Conservation (phyloP, 345 rosid species). For the Camelina sativa region DNA sequence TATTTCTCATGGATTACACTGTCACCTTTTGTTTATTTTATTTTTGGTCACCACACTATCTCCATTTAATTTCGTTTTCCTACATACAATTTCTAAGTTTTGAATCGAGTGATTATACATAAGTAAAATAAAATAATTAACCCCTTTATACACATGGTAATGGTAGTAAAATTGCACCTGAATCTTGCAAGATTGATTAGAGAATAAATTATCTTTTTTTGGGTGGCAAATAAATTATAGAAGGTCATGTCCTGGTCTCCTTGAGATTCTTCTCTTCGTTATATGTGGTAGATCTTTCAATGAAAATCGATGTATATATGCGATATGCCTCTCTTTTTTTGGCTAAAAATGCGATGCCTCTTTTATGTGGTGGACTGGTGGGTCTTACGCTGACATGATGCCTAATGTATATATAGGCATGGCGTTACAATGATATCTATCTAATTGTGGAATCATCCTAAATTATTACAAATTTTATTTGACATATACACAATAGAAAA, state of each 20-base stretch:
- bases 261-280: background rate
- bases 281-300: background rate
- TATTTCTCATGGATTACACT: background rate
- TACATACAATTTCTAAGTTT: background rate
- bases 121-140: background rate
- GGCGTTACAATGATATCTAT: background rate
- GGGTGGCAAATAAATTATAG: background rate
- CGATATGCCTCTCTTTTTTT: slow-evolving; percentile 4
- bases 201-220: background rate
- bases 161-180: background rate
- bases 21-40: too few species aligned
- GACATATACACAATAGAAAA: too few species aligned
- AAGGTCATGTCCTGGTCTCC: background rate
- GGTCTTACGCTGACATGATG: background rate
- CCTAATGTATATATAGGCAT: background rate
- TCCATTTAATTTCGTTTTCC: background rate
- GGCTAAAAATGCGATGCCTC: background rate
- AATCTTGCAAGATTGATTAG: background rate
- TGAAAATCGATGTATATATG: background rate
- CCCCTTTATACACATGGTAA: background rate
- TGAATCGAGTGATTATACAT: background rate
- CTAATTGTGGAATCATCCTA: background rate
- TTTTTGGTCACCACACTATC: background rate
- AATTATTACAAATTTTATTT: background rate
- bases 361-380: background rate